Evolutionary conservation across 2,329 filamentous ascomycete genomes (phyloP).

Genomic region (Sporothrix pseudoabietina): DNA sequence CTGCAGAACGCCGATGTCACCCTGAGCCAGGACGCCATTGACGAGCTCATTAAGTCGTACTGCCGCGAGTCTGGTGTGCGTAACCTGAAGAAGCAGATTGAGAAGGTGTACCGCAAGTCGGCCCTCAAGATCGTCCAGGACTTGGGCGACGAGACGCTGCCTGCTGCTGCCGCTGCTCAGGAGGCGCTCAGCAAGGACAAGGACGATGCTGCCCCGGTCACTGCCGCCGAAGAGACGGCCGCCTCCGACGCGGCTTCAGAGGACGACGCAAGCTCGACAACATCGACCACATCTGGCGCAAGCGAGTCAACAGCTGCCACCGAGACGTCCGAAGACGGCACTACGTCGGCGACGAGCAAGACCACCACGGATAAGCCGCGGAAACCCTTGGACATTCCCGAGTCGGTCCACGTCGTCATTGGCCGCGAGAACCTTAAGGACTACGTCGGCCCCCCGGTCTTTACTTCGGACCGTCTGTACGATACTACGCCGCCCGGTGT

Average conservation of each 20-base stretch:
- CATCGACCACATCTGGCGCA: slow-evolving; percentile 19
- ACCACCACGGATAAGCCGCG: slow-evolving; percentile 72
- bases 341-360: slow-evolving; percentile 43
- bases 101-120: slow-evolving; percentile 97
- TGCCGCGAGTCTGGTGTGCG: slow-evolving; percentile 95
- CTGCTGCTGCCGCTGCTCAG: slow-evolving; percentile 65
- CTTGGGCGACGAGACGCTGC: slow-evolving; percentile 78
- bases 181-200: slow-evolving; percentile 22
- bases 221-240: slow-evolving; percentile 47
- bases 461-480: slow-evolving; percentile 93
- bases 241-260: slow-evolving; percentile 41
- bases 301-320: slow-evolving; percentile 34
- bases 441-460: slow-evolving; percentile 93
- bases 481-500: slow-evolving; percentile 92
- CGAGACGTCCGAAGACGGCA: slow-evolving; percentile 30
- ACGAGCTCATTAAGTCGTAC: slow-evolving; percentile 97
- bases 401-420: slow-evolving; percentile 82
- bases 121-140: slow-evolving; percentile 97
- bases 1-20: slow-evolving; percentile 87
- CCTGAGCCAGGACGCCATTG: slow-evolving; percentile 83
- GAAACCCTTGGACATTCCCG: slow-evolving; percentile 78
- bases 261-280: slow-evolving; percentile 23
- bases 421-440: slow-evolving; percentile 89
- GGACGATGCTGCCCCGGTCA: slow-evolving; percentile 46
- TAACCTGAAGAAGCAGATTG: slow-evolving; percentile 98